Evolutionary conservation across 176 grass and related monocot genomes (phyloP), one percentile per base, ranked within the genome.

Genomic region (Juncus inflexus): DNA sequence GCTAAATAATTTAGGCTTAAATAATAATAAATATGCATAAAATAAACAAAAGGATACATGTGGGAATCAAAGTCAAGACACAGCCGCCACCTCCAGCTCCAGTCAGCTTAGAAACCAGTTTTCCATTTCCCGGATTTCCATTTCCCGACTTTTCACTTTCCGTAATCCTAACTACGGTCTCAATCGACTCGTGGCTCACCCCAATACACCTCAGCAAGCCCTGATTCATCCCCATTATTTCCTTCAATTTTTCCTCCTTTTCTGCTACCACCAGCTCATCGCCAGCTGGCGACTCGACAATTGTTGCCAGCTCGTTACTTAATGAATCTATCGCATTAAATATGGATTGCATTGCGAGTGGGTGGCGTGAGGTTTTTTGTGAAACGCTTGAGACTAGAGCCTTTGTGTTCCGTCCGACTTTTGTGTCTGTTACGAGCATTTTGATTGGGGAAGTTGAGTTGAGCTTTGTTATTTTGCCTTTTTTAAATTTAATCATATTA

Each of bases 211-310:
- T 87, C 42, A 97, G 87, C 79, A 97, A 86, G 12, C 87, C 92
- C 83, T 97, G 92, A 57, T 91, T 97, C 87, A 97, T 97, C 75
- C 86, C 74, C 82, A 97, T 91, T 74, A 97, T 54, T 67, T 97
- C 87, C 66, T 83, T 74, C 73, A 97, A 61, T 60, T 86, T 91
- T 36, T 91, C 85, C 67, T 97, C 92, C 77, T 81, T 97, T 38
- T 78, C 76, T 50, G 74, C 87, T 37, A 88, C 58, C 42, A 73
- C 59, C 70, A 69, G 40, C 37, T 91, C 82, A 81, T 89, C 84
- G 40, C 35, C 54, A 9, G 85, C 82, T 57, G 60, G 74, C 61
- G 77, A 72, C 60, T 97, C 82, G 9, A 91, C 77, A 9, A 97
- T 59, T 61, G 15, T 70, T 5, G 88, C 78, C 37, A 97, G 72